Evolutionary conservation across 306 rosid genomes (phyloP).

Genomic region (Medicago ruthenica): DNA sequence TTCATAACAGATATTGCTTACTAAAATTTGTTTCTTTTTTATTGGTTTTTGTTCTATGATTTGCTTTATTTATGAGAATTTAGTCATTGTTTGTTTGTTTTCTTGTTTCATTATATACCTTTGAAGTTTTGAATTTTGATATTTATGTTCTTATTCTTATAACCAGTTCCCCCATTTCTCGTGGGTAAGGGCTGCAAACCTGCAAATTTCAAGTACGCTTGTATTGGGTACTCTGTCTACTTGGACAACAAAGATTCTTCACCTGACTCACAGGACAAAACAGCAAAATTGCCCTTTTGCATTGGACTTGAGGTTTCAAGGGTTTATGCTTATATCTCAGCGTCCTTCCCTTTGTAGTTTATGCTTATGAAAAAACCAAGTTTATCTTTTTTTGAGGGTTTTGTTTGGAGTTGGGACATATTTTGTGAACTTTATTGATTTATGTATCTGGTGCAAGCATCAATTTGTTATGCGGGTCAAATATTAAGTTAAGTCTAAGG

Average conservation of each 20-base stretch:
- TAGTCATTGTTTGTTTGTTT: neutral
- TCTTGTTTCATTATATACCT: neutral
- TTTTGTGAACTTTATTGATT: conserved; percentile 9
- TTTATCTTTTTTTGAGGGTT: conserved; percentile 16
- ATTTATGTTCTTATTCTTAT: conserved; percentile 43
- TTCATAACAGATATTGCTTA: neutral
- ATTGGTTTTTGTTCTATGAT: conserved; percentile 1
- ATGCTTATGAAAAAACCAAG: neutral
- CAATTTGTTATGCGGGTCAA: conserved; percentile 20
- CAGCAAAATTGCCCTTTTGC: conserved; percentile 81
- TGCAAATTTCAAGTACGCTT: conserved; percentile 81
- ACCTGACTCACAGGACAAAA: conserved; percentile 58
- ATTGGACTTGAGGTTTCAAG: conserved; percentile 81
- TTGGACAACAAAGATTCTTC: conserved; percentile 69
- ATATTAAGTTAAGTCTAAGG: conserved; percentile 2
- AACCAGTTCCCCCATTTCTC: conserved; percentile 71
- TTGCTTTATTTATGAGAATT: conserved; percentile 12
- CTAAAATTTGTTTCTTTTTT: neutral
- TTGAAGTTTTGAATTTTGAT: conserved; percentile 34
- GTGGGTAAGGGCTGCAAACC: conserved; percentile 77
- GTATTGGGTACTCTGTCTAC: conserved; percentile 88
- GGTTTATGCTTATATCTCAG: conserved; percentile 15
- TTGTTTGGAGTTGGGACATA: conserved; percentile 1
- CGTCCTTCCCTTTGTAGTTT: conserved; percentile 10
- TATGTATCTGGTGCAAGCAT: neutral